These are phyloP conservation scores for Ettlia oleoabundans DNA, from an alignment of 139 green algal species.

Conservation along the genomic window DNA sequence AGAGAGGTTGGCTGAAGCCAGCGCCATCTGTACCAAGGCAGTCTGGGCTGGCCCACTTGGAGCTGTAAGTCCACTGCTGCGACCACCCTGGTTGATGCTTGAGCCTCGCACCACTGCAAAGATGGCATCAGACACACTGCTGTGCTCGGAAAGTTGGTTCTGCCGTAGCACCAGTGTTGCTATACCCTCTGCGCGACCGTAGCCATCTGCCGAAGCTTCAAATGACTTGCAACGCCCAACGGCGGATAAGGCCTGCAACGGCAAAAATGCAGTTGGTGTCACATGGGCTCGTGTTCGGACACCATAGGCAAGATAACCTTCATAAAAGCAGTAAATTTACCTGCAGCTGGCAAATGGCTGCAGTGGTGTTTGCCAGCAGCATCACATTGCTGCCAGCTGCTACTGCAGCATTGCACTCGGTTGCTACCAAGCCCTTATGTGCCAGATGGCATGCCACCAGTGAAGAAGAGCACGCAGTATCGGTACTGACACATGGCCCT, in stretches of 20 bases:
- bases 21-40: conserved; percentile 55
- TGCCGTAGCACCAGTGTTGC: conserved; percentile 27
- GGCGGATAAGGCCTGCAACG: conserved; percentile 50
- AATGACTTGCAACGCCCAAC: conserved; percentile 62
- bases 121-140: neutral
- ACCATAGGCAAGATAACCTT: too few species aligned
- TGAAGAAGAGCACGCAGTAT: conserved; percentile 69
- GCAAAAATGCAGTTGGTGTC: too few species aligned
- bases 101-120: conserved; percentile 52
- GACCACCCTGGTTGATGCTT: conserved; percentile 82
- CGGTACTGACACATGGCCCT: conserved; percentile 55
- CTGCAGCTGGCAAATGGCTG: conserved; percentile 48
- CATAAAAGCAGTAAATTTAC: neutral
- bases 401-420: conserved; percentile 14
- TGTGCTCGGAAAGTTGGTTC: neutral
- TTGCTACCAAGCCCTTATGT: conserved; percentile 22
- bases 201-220: conserved; percentile 63
- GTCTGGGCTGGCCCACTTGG: conserved; percentile 76
- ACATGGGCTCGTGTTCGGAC: too few species aligned
- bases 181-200: conserved; percentile 59
- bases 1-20: conserved; percentile 37
- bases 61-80: conserved; percentile 81
- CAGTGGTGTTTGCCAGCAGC: conserved; percentile 46
- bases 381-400: conserved; percentile 46
- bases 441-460: conserved; percentile 56